phyloP scores from a whole-genome alignment of 2,329 filamentous ascomycete species.

The Fusarium tuaranense region DNA sequence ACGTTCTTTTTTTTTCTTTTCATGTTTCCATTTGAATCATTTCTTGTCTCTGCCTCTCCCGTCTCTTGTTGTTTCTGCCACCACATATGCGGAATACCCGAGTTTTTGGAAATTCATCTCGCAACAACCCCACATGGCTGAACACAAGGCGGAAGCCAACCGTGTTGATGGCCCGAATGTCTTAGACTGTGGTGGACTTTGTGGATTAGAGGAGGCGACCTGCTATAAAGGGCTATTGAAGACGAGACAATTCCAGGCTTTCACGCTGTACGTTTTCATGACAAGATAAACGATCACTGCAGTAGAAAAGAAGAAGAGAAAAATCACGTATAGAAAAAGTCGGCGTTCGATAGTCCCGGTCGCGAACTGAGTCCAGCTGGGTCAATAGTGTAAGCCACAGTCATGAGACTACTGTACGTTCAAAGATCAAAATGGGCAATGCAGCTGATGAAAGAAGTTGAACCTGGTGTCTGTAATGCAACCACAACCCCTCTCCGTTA shows the following conservation, averaged over 20 bases:
- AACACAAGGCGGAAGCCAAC: not conserved
- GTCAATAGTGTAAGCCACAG: not conserved
- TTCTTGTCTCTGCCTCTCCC: not conserved
- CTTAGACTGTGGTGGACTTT: not conserved
- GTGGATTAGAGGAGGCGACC: not conserved
- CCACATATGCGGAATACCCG: not conserved
- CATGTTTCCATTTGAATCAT: not conserved
- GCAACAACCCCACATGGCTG: not conserved
- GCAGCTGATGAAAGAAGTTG: not conserved
- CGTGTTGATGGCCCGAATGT: not conserved
- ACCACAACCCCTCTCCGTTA: not conserved
- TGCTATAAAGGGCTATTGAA: not conserved
- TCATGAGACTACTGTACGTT: slow-evolving; percentile 1
- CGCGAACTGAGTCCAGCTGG: not conserved
- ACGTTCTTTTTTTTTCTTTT: not conserved
- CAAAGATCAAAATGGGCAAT: not conserved
- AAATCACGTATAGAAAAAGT: not conserved
- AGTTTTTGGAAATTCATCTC: not conserved
- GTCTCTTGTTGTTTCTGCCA: not conserved
- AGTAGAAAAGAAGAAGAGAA: not conserved
- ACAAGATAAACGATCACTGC: not conserved
- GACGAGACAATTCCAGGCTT: not conserved
- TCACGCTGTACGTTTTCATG: not conserved
- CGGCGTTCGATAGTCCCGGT: not conserved
- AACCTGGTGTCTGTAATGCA: not conserved